Evolutionary conservation across 805 yeast genomes (phyloP).

Genomic region (Clavispora santaluciae): DNA sequence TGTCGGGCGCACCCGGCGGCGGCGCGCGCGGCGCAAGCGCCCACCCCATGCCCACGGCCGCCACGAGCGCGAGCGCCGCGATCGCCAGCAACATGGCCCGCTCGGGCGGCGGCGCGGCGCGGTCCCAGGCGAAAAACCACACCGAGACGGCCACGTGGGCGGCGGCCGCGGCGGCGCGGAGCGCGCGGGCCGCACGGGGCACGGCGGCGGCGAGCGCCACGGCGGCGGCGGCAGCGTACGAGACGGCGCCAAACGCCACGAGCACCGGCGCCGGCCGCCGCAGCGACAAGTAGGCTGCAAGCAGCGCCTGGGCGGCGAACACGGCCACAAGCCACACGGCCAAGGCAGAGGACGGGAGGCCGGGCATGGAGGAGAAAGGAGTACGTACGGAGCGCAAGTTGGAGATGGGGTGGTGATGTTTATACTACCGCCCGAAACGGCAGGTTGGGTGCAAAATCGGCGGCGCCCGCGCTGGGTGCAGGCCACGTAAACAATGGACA

Average conservation of each 20-base stretch:
- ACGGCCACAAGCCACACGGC: conserved; percentile 8
- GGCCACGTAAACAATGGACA: background rate
- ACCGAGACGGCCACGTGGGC: background rate
- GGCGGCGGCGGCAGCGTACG: background rate
- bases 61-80: background rate
- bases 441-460: conserved; percentile 11
- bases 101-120: background rate
- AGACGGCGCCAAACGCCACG: background rate
- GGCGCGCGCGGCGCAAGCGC: background rate
- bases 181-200: background rate
- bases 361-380: background rate
- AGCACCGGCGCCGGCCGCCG: background rate
- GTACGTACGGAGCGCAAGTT: background rate
- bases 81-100: background rate
- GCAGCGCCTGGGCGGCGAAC: conserved; percentile 9
- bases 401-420: conserved; percentile 4
- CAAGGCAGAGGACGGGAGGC: background rate
- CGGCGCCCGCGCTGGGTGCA: background rate
- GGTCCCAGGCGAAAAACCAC: background rate
- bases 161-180: background rate
- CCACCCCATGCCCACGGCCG: background rate
- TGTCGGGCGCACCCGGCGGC: background rate
- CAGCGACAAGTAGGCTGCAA: conserved; percentile 7
- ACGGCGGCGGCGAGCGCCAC: background rate
- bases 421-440: conserved; percentile 8